Percentiles rank a stretch among this genome's conserved stretches.
Evolutionary conservation across 169 alveolate genomes (phyloP).

Genomic region (Fabrea salina): DNA sequence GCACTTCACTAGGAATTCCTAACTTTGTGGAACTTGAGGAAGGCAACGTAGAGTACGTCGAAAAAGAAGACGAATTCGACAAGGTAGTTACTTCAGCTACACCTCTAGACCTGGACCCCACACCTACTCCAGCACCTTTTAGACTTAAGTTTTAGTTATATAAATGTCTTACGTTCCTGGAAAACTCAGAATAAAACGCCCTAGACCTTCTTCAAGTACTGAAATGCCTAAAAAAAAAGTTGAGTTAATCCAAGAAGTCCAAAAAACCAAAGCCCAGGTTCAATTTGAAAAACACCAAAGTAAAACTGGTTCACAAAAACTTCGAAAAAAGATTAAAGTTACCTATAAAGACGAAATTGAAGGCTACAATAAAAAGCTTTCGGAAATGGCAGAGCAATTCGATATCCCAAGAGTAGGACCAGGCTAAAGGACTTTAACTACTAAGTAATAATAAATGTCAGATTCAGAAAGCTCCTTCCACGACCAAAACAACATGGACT

Average conservation of each 20-base stretch:
- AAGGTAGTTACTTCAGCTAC: background rate
- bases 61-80: constrained; percentile 16
- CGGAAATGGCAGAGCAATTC: constrained; percentile 60
- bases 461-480: too few relatives aligned
- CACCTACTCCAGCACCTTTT: too few relatives aligned
- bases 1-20: constrained; percentile 28
- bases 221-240: too few relatives aligned
- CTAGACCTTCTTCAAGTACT: too few relatives aligned
- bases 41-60: constrained; percentile 1
- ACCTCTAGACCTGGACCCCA: background rate
- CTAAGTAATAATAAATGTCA: too few relatives aligned
- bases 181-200: too few relatives aligned
- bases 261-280: too few relatives aligned
- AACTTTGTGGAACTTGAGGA: constrained; percentile 22
- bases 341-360: constrained; percentile 57
- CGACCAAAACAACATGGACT: too few relatives aligned
- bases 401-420: constrained; percentile 69
- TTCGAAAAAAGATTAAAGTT: constrained; percentile 28
- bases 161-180: too few relatives aligned
- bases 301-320: background rate
- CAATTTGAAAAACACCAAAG: background rate
- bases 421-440: too few relatives aligned
- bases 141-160: too few relatives aligned
- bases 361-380: constrained; percentile 49
- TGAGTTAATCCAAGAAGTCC: too few relatives aligned